Evolutionary conservation across 2,329 filamentous ascomycete species (phyloP).

Genomic region (Cordyceps farinosa): DNA sequence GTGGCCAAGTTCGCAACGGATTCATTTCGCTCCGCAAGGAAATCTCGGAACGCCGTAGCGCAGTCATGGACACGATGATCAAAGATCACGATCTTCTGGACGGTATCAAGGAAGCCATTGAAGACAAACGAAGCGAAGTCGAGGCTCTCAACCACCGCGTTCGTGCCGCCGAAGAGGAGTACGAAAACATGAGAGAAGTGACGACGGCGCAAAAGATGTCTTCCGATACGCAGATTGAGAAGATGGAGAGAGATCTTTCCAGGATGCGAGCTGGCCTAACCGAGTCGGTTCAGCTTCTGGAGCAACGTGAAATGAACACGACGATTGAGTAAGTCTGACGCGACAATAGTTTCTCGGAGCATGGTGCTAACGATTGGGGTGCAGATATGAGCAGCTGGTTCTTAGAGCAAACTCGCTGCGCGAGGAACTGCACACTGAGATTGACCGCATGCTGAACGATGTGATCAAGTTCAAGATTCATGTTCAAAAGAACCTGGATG

Average conservation of each 20-base stretch:
- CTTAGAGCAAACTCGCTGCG: conserved; percentile 76
- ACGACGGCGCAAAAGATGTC: conserved; percentile 83
- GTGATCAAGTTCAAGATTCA: conserved; percentile 99
- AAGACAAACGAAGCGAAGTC: conserved; percentile 90
- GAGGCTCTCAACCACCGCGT: conserved; percentile 87
- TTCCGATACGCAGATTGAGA: conserved; percentile 91
- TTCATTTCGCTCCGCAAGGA: conserved; percentile 80
- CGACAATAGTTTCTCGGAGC: no score
- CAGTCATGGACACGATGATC: conserved; percentile 84
- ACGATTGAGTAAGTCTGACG: conserved; percentile 76
- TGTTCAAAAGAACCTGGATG: conserved; percentile 85
- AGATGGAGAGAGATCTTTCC: conserved; percentile 97
- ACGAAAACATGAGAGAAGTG: conserved; percentile 85
- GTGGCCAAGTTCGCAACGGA: conserved; percentile 74
- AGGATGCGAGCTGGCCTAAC: conserved; percentile 81
- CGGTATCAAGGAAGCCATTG: conserved; percentile 92
- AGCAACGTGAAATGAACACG: conserved; percentile 93
- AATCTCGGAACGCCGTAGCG: conserved; percentile 81
- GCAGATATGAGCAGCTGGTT: conserved; percentile 86
- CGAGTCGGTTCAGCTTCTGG: conserved; percentile 86
- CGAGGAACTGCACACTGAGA: conserved; percentile 97
- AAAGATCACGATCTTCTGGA: conserved; percentile 92
- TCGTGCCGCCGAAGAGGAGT: conserved; percentile 84
- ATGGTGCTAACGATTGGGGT: conserved; percentile 1
- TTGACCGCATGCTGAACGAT: conserved; percentile 93